These are phyloP conservation scores for Cicer bijugum DNA, from an alignment of 306 rosid genomes.

Conservation along the genomic window DNA sequence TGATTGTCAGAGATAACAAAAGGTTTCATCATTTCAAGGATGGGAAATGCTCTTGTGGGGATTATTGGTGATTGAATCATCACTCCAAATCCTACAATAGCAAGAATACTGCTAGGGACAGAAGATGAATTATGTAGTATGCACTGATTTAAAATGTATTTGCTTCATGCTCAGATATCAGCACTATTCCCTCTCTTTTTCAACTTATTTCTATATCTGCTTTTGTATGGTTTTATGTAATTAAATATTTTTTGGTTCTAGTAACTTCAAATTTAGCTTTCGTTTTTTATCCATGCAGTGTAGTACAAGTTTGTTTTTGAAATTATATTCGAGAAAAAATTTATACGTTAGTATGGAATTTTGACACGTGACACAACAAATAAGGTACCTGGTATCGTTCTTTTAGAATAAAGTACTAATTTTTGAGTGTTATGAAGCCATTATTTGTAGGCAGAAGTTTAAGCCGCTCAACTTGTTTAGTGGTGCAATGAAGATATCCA, in stretches of 20 bases:
- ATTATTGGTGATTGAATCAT: conserved; percentile 72
- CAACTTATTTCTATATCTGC: conserved; percentile 3
- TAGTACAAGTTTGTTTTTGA: conserved; percentile 1
- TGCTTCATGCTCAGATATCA: conserved; percentile 30
- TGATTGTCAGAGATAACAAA: conserved; percentile 81
- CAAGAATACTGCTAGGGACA: conserved; percentile 24
- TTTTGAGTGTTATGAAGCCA: too few relatives aligned
- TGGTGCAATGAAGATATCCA: too few relatives aligned
- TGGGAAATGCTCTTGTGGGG: conserved; percentile 91
- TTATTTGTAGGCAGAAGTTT: too few relatives aligned
- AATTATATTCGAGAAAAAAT: background rate
- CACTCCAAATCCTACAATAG: conserved; percentile 13
- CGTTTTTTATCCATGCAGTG: conserved; percentile 19
- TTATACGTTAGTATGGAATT: background rate
- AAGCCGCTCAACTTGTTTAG: too few relatives aligned
- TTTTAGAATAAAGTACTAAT: too few relatives aligned
- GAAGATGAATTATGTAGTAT: conserved; percentile 45
- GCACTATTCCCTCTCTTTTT: conserved; percentile 38
- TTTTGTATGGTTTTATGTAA: conserved; percentile 16
- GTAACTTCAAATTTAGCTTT: background rate
- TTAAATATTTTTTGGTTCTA: background rate
- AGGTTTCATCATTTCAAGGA: conserved; percentile 92
- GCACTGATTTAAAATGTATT: conserved; percentile 46
- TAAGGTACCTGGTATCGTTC: too few relatives aligned
- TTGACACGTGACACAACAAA: background rate